phyloP scores from a whole-genome alignment of 2,329 filamentous ascomycete genomes.

The Fusarium sp. region DNA sequence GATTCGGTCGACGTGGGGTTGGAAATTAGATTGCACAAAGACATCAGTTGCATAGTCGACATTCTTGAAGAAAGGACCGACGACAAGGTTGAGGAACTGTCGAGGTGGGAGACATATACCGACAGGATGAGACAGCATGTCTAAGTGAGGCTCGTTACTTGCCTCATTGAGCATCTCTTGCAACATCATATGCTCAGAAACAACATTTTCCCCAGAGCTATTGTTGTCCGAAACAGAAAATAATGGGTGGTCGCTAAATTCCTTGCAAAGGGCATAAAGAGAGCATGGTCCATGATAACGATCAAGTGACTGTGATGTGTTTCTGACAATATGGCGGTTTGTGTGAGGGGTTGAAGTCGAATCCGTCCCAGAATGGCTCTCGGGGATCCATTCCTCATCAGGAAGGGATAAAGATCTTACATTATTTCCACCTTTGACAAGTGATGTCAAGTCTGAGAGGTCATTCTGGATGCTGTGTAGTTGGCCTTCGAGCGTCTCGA shows the following conservation, averaged over 20 bases:
- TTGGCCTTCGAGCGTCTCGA: conserved; percentile 42
- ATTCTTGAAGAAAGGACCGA: conserved; percentile 40
- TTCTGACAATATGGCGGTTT: conserved; percentile 35
- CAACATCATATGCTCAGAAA: conserved; percentile 18
- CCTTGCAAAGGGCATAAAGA: conserved; percentile 39
- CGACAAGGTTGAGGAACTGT: conserved; percentile 40
- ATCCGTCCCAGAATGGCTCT: not conserved
- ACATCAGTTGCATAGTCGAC: conserved; percentile 40
- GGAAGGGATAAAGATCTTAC: conserved; percentile 11
- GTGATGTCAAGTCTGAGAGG: conserved; percentile 40
- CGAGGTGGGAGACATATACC: conserved; percentile 36
- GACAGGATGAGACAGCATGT: conserved; percentile 28
- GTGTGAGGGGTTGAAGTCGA: not conserved
- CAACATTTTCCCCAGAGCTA: not conserved
- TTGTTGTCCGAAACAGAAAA: conserved; percentile 9
- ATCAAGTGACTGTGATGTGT: conserved; percentile 29
- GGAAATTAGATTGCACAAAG: conserved; percentile 35
- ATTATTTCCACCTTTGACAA: conserved; percentile 33
- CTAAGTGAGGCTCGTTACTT: conserved; percentile 32
- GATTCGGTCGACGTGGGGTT: conserved; percentile 37
- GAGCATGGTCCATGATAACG: conserved; percentile 41
- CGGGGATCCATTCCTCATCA: conserved; percentile 8
- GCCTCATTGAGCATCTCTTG: conserved; percentile 38
- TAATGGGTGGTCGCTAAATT: conserved; percentile 35
- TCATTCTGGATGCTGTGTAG: conserved; percentile 41